Evolutionary conservation across 192 early-diverging fungal species (phyloP).

Genomic region (Mortierella hygrophila): DNA sequence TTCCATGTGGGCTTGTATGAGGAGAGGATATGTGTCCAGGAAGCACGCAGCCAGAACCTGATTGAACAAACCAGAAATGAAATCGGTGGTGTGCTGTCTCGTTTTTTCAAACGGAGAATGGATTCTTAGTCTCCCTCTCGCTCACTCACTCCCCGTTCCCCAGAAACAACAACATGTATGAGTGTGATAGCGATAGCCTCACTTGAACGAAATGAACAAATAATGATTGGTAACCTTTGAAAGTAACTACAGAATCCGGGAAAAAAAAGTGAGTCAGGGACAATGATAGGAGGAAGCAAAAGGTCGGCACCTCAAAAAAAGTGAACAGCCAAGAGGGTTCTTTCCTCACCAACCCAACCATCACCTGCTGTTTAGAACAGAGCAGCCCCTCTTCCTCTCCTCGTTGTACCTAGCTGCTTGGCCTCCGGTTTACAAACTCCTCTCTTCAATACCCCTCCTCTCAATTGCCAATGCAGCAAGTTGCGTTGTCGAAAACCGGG

Average conservation of each 20-base stretch:
- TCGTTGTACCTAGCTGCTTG: too few relatives aligned
- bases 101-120: constrained; percentile 2
- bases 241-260: neutral
- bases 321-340: neutral
- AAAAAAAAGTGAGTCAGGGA: neutral
- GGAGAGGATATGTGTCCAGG: neutral
- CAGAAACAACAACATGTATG: neutral
- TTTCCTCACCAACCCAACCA: neutral
- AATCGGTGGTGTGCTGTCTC: neutral
- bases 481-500: neutral
- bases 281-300: neutral
- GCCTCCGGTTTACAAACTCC: neutral
- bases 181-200: neutral
- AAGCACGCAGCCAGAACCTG: constrained; percentile 14
- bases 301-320: neutral
- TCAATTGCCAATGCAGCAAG: neutral
- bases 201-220: neutral
- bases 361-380: neutral
- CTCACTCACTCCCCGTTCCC: neutral
- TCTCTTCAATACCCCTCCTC: neutral
- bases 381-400: too few relatives aligned
- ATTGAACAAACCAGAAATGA: constrained; percentile 11
- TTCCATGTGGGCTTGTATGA: constrained; percentile 1
- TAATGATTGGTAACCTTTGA: neutral
- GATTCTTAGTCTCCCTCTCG: neutral